phyloP scores from a whole-genome alignment of 2,329 filamentous ascomycete species.

The Aspergillus felis region DNA sequence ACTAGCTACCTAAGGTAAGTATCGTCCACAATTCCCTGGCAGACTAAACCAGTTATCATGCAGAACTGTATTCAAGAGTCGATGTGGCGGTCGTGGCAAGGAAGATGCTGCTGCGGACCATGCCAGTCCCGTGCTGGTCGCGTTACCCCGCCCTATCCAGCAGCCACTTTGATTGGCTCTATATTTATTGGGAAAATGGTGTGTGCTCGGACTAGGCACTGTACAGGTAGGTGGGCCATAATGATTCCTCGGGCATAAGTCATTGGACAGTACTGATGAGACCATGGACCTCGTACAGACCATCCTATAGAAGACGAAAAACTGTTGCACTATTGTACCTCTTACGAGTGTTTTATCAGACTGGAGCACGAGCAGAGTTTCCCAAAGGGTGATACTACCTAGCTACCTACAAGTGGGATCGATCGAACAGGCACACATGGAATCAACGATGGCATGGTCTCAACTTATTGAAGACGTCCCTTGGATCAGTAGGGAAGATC shows the following conservation, averaged over 20 bases:
- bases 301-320: not conserved
- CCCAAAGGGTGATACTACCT: not conserved
- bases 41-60: conserved; percentile 1
- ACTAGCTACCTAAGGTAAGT: not conserved
- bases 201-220: not conserved
- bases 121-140: conserved; percentile 14
- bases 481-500: not conserved
- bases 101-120: conserved; percentile 11
- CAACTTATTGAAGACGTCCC: no score
- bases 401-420: not conserved
- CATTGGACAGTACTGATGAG: not conserved
- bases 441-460: not conserved
- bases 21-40: not conserved
- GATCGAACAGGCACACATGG: not conserved
- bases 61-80: not conserved
- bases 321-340: no score
- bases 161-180: not conserved
- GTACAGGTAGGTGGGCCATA: no score
- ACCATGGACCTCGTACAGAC: not conserved
- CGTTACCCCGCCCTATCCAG: conserved; percentile 8
- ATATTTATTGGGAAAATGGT: not conserved
- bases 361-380: not conserved
- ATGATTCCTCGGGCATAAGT: not conserved
- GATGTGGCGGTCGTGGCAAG: conserved; percentile 6
- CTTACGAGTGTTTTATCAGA: no score